These are phyloP conservation scores for Hericium erinaceus DNA, from an alignment of 768 basidiomycete species.

Conservation along the genomic window DNA sequence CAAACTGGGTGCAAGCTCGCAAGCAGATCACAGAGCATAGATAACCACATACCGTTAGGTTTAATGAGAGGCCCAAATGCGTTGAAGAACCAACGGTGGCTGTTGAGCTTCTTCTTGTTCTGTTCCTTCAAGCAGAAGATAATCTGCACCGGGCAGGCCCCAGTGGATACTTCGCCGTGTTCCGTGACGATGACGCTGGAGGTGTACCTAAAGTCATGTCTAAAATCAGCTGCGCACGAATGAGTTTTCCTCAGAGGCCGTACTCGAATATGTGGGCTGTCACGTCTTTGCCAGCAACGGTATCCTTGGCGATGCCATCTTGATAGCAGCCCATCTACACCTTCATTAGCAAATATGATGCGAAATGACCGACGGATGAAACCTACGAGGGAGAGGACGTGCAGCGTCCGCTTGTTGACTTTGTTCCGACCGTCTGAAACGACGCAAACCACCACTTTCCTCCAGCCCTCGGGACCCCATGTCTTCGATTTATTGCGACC, in stretches of 20 bases:
- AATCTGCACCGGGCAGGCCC: constrained; percentile 76
- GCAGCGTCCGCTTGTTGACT: constrained; percentile 84
- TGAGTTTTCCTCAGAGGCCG: constrained; percentile 13
- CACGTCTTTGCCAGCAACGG: constrained; percentile 81
- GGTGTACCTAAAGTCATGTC: constrained; percentile 47
- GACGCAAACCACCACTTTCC: constrained; percentile 83
- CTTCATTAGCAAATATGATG: background rate
- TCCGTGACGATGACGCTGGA: constrained; percentile 72
- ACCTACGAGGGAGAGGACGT: constrained; percentile 72
- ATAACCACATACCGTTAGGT: constrained; percentile 52
- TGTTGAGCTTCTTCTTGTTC: constrained; percentile 96
- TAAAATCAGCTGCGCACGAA: constrained; percentile 1
- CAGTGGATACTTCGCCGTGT: constrained; percentile 66
- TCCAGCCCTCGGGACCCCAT: constrained; percentile 87
- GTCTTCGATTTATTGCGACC: constrained; percentile 59
- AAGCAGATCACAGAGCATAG: constrained; percentile 1
- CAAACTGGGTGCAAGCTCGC: constrained; percentile 47
- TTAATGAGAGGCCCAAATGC: constrained; percentile 83
- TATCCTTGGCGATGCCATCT: constrained; percentile 85
- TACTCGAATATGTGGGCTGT: constrained; percentile 92
- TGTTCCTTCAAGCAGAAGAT: constrained; percentile 91
- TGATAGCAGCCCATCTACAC: constrained; percentile 76
- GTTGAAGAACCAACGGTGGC: constrained; percentile 97
- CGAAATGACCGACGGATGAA: background rate
- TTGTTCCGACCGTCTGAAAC: constrained; percentile 83